Percentiles rank a stretch among this genome's conserved stretches.
Evolutionary conservation across 305 asterid genomes (phyloP).

Genomic region (Nicotiana rustica): DNA sequence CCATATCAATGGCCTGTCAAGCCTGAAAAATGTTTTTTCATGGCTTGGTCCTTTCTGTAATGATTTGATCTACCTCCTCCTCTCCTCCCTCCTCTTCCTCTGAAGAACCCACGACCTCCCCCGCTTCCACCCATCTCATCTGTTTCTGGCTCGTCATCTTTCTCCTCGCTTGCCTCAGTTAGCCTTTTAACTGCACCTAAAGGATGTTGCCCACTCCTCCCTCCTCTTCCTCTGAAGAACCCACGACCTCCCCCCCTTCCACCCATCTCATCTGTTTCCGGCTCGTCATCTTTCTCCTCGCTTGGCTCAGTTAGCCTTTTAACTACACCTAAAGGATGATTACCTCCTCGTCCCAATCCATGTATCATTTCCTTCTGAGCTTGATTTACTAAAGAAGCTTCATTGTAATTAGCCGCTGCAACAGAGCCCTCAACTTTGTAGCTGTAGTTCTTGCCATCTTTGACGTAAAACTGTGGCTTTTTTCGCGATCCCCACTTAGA

Average conservation of each 20-base stretch:
- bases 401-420: conserved; percentile 70
- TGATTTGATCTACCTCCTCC: conserved; percentile 69
- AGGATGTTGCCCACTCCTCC: conserved; percentile 36
- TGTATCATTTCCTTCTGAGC: conserved; percentile 73
- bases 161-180: conserved; percentile 49
- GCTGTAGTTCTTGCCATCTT: conserved; percentile 94
- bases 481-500: conserved; percentile 75
- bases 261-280: conserved; percentile 46
- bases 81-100: conserved; percentile 45
- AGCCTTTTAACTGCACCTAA: conserved; percentile 48
- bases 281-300: conserved; percentile 46
- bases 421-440: conserved; percentile 87
- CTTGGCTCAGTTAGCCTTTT: conserved; percentile 50
- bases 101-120: conserved; percentile 48
- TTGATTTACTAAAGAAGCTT: conserved; percentile 70
- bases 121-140: conserved; percentile 53
- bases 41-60: conserved; percentile 68
- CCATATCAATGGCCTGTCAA: conserved; percentile 48
- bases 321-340: conserved; percentile 73
- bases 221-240: conserved; percentile 45
- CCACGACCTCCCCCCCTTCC: conserved; percentile 53
- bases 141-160: conserved; percentile 37
- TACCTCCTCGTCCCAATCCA: conserved; percentile 96
- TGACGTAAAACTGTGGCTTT: conserved; percentile 82
- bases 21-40: conserved; percentile 80